Conservation (phyloP, 805 yeast species). For the Zygosaccharomyces lentus region DNA sequence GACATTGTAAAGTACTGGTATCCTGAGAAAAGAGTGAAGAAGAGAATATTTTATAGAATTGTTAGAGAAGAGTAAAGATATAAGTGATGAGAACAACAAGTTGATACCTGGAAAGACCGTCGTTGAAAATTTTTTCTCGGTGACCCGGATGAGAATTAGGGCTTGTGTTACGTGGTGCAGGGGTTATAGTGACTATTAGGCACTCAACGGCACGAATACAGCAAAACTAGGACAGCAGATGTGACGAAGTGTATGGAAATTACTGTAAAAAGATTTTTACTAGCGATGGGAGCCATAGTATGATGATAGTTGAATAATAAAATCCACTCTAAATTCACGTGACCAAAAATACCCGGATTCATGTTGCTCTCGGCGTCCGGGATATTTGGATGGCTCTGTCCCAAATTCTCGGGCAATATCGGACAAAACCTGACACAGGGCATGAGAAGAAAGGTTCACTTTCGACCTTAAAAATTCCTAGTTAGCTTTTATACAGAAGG, state of each 20-base stretch:
- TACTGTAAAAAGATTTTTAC: too few relatives aligned
- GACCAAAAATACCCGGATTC: too few relatives aligned
- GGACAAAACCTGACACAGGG: too few relatives aligned
- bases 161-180: constrained; percentile 5
- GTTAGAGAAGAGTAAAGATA: background rate
- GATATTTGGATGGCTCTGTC: too few relatives aligned
- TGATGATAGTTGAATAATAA: too few relatives aligned
- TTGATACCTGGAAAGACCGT: constrained; percentile 1
- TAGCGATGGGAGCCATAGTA: too few relatives aligned
- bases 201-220: background rate
- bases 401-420: too few relatives aligned
- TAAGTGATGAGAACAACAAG: background rate
- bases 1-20: constrained; percentile 47
- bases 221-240: background rate
- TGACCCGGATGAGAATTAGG: constrained; percentile 6
- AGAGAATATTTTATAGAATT: background rate
- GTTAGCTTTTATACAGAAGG: too few relatives aligned
- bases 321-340: too few relatives aligned
- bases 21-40: background rate
- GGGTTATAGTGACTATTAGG: background rate
- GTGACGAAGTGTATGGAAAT: background rate
- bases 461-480: too few relatives aligned
- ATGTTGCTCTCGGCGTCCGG: too few relatives aligned
- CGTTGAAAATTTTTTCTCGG: constrained; percentile 9
- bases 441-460: too few relatives aligned